Percentiles rank a stretch among this genome's conserved stretches.
Evolutionary conservation across 208 protist genomes (phyloP).

Genomic region (Porcisia hertigi): DNA sequence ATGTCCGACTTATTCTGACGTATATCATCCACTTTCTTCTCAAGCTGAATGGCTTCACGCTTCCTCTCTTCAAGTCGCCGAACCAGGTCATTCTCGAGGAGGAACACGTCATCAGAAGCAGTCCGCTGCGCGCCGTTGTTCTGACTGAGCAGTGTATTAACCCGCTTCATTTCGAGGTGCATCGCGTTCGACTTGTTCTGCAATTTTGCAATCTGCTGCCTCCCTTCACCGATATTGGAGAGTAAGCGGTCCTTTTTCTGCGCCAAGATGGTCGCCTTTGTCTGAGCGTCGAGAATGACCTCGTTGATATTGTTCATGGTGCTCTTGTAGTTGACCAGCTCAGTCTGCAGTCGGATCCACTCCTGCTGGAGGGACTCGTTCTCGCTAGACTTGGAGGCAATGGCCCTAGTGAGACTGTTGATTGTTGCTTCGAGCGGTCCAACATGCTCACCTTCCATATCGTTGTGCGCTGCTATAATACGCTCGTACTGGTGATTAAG

Average conservation of each 20-base stretch:
- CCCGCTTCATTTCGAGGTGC: slow-evolving; percentile 92
- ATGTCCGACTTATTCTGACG: slow-evolving; percentile 79
- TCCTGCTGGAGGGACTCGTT: slow-evolving; percentile 94
- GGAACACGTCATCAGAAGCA: slow-evolving; percentile 90
- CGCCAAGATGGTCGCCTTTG: slow-evolving; percentile 86
- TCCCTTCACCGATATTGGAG: slow-evolving; percentile 65
- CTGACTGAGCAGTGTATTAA: slow-evolving; percentile 91
- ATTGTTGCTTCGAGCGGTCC: slow-evolving; percentile 96
- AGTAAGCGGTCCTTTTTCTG: slow-evolving; percentile 92
- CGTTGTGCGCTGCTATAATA: slow-evolving; percentile 65
- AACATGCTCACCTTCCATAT: slow-evolving; percentile 80
- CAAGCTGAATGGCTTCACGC: slow-evolving; percentile 86
- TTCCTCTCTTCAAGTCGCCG: slow-evolving; percentile 90
- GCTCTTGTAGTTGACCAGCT: slow-evolving; percentile 94
- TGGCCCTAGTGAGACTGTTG: slow-evolving; percentile 93
- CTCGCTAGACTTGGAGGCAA: slow-evolving; percentile 86
- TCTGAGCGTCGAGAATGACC: slow-evolving; percentile 84
- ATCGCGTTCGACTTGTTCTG: slow-evolving; percentile 89
- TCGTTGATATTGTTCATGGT: slow-evolving; percentile 87
- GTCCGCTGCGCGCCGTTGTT: slow-evolving; percentile 74
- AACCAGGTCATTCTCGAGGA: slow-evolving; percentile 92
- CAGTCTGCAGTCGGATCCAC: slow-evolving; percentile 95
- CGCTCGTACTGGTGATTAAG: slow-evolving; percentile 95
- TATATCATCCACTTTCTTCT: slow-evolving; percentile 85
- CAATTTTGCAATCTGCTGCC: slow-evolving; percentile 75